These are phyloP conservation scores for Thalassiosira exigua DNA, from an alignment of 352 stramenopile genomes.

Conservation along the genomic window DNA sequence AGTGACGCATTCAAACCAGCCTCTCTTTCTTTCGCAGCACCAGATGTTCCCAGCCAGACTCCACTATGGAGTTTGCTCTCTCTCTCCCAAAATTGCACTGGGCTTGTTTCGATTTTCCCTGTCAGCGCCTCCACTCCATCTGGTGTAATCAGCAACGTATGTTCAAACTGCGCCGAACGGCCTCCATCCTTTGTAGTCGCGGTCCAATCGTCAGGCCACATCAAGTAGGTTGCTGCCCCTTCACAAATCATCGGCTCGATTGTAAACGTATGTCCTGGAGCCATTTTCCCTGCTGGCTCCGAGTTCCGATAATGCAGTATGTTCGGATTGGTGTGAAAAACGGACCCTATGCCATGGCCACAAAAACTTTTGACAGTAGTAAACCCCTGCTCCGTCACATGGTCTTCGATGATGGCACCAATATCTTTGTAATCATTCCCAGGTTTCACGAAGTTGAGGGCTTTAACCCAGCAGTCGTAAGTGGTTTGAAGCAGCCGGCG, in stretches of 20 bases:
- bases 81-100: conserved; percentile 87
- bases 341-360: conserved; percentile 92
- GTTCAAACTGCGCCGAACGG: conserved; percentile 95
- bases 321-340: conserved; percentile 97
- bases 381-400: conserved; percentile 88
- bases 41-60: conserved; percentile 75
- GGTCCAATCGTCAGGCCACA: conserved; percentile 97
- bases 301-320: conserved; percentile 98
- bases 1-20: conserved; percentile 54
- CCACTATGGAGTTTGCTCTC: conserved; percentile 77
- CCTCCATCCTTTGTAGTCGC: conserved; percentile 93
- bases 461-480: conserved; percentile 88
- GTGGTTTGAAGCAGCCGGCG: conserved; percentile 89
- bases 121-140: conserved; percentile 95
- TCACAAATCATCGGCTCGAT: conserved; percentile 99
- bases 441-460: conserved; percentile 93
- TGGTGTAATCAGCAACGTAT: conserved; percentile 96
- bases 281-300: conserved; percentile 95
- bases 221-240: conserved; percentile 78
- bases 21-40: conserved; percentile 41
- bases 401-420: conserved; percentile 92
- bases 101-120: conserved; percentile 83
- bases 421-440: conserved; percentile 93
- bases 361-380: conserved; percentile 94
- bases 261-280: conserved; percentile 97